A percentile compares a stretch with the other conserved stretches of the same genome.
phyloP scores from a whole-genome alignment of 2,329 filamentous ascomycete genomes.

The Onygenales sp. region DNA sequence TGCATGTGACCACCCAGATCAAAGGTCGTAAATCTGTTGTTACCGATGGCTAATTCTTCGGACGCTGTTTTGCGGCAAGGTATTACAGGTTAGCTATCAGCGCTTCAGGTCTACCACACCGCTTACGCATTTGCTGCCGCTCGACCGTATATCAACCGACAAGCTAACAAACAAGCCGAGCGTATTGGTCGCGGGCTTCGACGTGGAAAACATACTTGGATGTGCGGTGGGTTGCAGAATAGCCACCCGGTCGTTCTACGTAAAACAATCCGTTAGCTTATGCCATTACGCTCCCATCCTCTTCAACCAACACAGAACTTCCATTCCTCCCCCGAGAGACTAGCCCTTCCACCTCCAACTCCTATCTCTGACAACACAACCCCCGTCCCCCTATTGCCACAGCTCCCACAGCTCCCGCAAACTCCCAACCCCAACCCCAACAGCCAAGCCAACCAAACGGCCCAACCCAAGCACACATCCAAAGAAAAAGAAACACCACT shows the following conservation, averaged over 20 bases:
- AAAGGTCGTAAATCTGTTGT: conserved; percentile 90
- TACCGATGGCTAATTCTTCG: conserved; percentile 85
- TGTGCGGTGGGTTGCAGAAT: conserved; percentile 85
- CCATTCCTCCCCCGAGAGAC: no score
- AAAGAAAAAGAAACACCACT: conserved; percentile 19
- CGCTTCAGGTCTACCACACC: no score
- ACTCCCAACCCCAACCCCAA: background rate
- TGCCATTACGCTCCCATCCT: background rate
- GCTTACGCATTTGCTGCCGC: no score
- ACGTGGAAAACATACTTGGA: conserved; percentile 42
- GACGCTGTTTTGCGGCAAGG: conserved; percentile 39
- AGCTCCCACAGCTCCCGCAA: no score
- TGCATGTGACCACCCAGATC: conserved; percentile 91
- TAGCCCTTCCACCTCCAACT: no score
- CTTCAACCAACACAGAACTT: background rate
- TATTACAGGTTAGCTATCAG: no score
- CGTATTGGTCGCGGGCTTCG: no score
- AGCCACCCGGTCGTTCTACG: conserved; percentile 81
- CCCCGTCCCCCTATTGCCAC: no score
- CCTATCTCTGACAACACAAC: no score
- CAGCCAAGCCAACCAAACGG: background rate
- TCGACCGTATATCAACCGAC: no score
- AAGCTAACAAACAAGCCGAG: no score
- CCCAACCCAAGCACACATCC: background rate
- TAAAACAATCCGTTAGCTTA: conserved; percentile 9